Base-by-base conservation (phyloP, 1,139 yeast genomes). In the Nakaseomyces uthaithaninus region DNA sequence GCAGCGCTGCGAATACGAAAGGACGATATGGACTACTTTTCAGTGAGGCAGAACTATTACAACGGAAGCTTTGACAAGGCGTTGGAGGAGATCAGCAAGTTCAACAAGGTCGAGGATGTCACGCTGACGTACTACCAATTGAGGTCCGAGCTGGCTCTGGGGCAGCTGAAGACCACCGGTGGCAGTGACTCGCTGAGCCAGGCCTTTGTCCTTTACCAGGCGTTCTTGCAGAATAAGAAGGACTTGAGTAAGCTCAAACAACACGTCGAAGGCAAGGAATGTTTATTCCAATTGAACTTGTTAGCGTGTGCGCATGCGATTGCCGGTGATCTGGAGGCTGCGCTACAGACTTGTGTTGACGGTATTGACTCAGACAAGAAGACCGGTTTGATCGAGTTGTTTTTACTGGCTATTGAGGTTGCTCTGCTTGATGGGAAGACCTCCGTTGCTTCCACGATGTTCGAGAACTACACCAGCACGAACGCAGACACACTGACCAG, bases 11-110 rank as follows among this genome's bases (percentile, higher is more conserved):
- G 11, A 22, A 22, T 22, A 8, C 11, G 25, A 27, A 36, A 25
- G 7, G n/a, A n/a, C 34, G 23, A 34, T 17, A 59, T 58, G 61
- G 59, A 56, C 37, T 51, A 51, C 37, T 60, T 58, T 42, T 49
- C 49, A 17, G 39, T 60, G 11, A 60, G 56, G 41, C 64, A 60
- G 38, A 52, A 50, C 31, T 60, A 52, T 43, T 60, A 60, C 42
- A 52, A 57, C 9, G 64, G 63, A 19, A 50, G 53, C 40, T 59
- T 47, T 39, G 23, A 47, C 5, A 51, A 52, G 31, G 47, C 50
- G 7, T 44, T 59, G 36, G 47, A 52, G 31, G 59, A 54, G 40
- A 42, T 53, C 19, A 52, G 46, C 26, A 47, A 48, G 36, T 45
- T 42, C 26, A 42, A 42, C 37, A 46, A 51, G 17, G 39, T 45